Evolutionary conservation across 148 eudicot genomes (phyloP).

Genomic region (Rhododendron kiyosumense): DNA sequence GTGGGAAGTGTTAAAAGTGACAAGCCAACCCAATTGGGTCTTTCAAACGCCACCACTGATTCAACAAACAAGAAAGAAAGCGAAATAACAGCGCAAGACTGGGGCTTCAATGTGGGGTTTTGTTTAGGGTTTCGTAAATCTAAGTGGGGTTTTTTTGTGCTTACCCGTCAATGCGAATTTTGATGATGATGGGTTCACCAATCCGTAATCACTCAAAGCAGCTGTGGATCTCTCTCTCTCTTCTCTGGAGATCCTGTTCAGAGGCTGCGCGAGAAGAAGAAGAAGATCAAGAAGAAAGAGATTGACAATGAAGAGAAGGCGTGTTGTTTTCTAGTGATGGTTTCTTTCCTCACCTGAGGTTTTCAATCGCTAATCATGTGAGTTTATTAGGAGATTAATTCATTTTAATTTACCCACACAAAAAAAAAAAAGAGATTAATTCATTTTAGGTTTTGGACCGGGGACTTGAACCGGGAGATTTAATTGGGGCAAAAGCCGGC

Average conservation of each 20-base stretch:
- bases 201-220: not conserved
- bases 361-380: conserved; percentile 10
- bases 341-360: not conserved
- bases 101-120: conserved; percentile 10
- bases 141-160: not conserved
- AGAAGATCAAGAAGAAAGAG: conserved; percentile 10
- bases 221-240: conserved; percentile 2
- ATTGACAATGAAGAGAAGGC: not conserved
- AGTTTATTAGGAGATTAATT: not conserved
- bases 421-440: too few species aligned
- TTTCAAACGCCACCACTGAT: not conserved
- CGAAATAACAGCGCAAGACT: conserved; percentile 12
- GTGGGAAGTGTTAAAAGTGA: conserved; percentile 28
- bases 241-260: not conserved
- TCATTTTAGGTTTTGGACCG: not conserved
- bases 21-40: conserved; percentile 31
- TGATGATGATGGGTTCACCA: not conserved
- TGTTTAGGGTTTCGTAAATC: not conserved
- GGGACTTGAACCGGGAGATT: not conserved
- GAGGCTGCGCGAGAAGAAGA: conserved; percentile 3
- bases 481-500: not conserved
- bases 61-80: conserved; percentile 11
- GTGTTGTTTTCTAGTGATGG: not conserved
- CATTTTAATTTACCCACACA: too few species aligned
- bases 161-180: not conserved